Conservation (phyloP, 2,329 filamentous ascomycete species). For the Venturiaceae sp. region DNA sequence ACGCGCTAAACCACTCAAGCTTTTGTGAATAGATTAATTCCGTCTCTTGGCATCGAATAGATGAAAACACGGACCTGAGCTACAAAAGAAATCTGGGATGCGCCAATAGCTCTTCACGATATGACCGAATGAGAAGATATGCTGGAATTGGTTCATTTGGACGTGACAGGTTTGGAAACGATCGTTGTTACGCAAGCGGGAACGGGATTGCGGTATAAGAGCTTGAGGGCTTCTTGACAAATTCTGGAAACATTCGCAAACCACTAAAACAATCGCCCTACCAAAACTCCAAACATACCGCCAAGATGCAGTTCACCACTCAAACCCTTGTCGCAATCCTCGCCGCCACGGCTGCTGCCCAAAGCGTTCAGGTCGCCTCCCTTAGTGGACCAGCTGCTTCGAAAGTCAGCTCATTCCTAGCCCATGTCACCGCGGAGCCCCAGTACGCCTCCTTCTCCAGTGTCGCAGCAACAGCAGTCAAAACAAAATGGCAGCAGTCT, state of each 20-base stretch:
- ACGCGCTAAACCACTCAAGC: neutral
- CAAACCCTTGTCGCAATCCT: neutral
- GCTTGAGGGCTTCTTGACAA: neutral
- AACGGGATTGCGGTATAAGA: neutral
- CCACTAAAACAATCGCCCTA: neutral
- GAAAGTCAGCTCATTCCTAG: neutral
- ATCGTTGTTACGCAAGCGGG: neutral
- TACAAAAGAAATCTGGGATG: too few relatives aligned
- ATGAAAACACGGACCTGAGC: too few relatives aligned
- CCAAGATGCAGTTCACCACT: neutral
- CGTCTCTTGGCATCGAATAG: neutral
- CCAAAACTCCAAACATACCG: neutral
- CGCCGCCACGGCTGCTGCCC: neutral
- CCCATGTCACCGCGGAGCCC: neutral
- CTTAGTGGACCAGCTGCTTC: neutral
- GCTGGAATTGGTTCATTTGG: neutral
- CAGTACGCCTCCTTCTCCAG: neutral
- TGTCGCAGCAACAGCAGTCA: neutral
- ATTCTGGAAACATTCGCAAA: neutral
- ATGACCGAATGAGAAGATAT: neutral
- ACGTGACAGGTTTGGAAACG: too few relatives aligned
- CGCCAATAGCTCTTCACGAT: neutral
- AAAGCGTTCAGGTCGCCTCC: neutral
- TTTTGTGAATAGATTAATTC: neutral
- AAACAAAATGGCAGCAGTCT: neutral